phyloP scores from a whole-genome alignment of 768 basidiomycete species.

The Phanerochaete carnosa region DNA sequence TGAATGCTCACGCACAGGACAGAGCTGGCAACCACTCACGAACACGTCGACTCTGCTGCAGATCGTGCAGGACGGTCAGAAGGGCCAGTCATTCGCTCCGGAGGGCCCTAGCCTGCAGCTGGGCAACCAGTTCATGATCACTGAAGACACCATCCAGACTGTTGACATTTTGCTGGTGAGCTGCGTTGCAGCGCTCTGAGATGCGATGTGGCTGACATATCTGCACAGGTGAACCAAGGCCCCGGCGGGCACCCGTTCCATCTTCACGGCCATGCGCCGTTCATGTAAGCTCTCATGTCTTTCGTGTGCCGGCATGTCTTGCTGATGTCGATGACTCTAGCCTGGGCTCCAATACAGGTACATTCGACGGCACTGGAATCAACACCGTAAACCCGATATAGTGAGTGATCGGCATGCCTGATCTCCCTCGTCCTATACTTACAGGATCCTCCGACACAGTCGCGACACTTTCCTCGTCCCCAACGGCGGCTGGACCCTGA shows the following conservation, averaged over 20 bases:
- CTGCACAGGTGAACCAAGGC: constrained; percentile 20
- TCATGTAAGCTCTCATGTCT: constrained; percentile 6
- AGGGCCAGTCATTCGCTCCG: constrained; percentile 6
- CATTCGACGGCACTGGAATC: constrained; percentile 27
- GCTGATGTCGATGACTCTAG: constrained; percentile 26
- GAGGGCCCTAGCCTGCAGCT: constrained; percentile 14
- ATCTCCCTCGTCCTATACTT: not conserved
- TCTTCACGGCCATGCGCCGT: constrained; percentile 32
- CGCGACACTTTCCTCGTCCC: constrained; percentile 42
- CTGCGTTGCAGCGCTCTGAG: not conserved
- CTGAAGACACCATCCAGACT: constrained; percentile 16
- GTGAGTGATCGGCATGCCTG: constrained; percentile 11
- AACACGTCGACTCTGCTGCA: constrained; percentile 20
- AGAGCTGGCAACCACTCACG: constrained; percentile 24
- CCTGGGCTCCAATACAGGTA: constrained; percentile 33
- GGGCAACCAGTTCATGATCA: constrained; percentile 23
- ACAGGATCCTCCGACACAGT: constrained; percentile 9
- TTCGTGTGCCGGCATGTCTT: no score
- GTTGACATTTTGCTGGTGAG: constrained; percentile 23
- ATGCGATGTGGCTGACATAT: not conserved
- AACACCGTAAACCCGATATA: constrained; percentile 32
- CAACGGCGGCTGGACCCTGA: constrained; percentile 32
- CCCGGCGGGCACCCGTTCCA: constrained; percentile 35
- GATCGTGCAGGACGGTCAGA: constrained; percentile 8
- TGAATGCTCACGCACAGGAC: not conserved